Percentiles rank a stretch among this genome's conserved stretches.
These are phyloP conservation scores for Fusarium temperatum DNA, from an alignment of 2,329 filamentous ascomycete genomes.

Conservation along the genomic window DNA sequence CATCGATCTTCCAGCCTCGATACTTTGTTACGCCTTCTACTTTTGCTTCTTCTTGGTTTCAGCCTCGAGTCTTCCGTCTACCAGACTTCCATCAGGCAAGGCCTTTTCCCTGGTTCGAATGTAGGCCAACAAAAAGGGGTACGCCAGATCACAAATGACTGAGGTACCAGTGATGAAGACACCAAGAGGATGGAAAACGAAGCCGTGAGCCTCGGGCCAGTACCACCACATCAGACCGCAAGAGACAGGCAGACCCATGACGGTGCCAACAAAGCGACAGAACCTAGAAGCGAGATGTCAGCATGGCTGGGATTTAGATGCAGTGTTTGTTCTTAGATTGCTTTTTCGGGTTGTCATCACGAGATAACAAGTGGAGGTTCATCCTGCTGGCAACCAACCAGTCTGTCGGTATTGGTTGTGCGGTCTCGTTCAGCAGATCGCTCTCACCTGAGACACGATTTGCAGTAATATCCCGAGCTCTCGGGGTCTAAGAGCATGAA, in stretches of 20 bases:
- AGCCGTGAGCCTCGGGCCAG: constrained; percentile 61
- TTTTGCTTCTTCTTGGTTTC: constrained; percentile 35
- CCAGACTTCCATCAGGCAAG: constrained; percentile 50
- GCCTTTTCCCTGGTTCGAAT: constrained; percentile 51
- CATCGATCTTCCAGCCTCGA: neutral
- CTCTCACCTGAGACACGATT: constrained; percentile 20
- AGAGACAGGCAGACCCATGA: constrained; percentile 52
- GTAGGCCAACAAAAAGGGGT: constrained; percentile 54
- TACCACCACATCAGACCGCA: constrained; percentile 57
- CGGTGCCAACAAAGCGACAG: constrained; percentile 53
- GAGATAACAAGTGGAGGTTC: neutral
- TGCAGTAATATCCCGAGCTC: constrained; percentile 6
- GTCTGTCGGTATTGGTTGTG: neutral
- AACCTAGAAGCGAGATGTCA: constrained; percentile 48
- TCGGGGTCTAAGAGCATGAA: neutral
- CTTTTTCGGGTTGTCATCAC: neutral
- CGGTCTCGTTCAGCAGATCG: neutral
- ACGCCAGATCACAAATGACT: constrained; percentile 54
- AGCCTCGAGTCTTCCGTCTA: constrained; percentile 31
- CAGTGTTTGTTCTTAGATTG: neutral
- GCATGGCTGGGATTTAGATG: neutral
- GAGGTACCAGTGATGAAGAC: constrained; percentile 54
- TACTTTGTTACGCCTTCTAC: neutral
- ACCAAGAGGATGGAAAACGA: constrained; percentile 54
- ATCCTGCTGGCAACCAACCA: neutral